A percentile compares a stretch with the other conserved stretches of the same genome.
These are phyloP conservation scores for Geotrichum cucujoidarum DNA, from an alignment of 1,139 yeast species.

Conservation along the genomic window DNA sequence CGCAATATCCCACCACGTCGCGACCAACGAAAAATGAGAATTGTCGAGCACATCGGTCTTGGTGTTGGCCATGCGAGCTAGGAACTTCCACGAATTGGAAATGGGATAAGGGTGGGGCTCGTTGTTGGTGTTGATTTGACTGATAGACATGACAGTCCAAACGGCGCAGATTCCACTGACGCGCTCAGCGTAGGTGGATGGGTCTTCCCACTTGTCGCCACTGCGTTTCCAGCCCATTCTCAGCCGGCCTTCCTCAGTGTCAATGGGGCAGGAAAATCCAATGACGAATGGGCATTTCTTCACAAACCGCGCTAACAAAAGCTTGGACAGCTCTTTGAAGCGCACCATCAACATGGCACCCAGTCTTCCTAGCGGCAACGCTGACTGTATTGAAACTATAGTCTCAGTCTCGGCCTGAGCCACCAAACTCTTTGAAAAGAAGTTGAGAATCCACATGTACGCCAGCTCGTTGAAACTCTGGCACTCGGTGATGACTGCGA, in stretches of 20 bases:
- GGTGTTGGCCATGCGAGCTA: slow-evolving; percentile 63
- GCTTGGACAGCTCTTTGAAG: slow-evolving; percentile 64
- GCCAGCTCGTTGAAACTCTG: slow-evolving; percentile 45
- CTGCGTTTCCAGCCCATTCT: slow-evolving; percentile 85
- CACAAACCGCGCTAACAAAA: slow-evolving; percentile 71
- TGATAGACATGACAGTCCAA: slow-evolving; percentile 63
- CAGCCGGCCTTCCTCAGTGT: slow-evolving; percentile 74
- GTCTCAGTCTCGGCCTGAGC: slow-evolving; percentile 94
- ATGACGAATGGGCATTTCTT: slow-evolving; percentile 87
- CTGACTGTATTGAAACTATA: slow-evolving; percentile 69
- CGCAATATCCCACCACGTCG: slow-evolving; percentile 91
- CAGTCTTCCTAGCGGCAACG: slow-evolving; percentile 72
- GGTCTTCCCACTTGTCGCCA: slow-evolving; percentile 68
- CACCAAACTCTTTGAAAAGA: slow-evolving; percentile 76
- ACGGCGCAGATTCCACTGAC: slow-evolving; percentile 79
- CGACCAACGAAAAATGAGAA: slow-evolving; percentile 65
- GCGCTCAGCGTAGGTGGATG: slow-evolving; percentile 71
- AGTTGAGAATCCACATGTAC: slow-evolving; percentile 70
- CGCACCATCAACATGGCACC: slow-evolving; percentile 50
- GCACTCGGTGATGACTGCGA: slow-evolving; percentile 46
- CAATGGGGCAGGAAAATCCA: slow-evolving; percentile 69
- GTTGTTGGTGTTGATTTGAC: slow-evolving; percentile 27
- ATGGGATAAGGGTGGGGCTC: slow-evolving; percentile 51
- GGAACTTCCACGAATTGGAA: slow-evolving; percentile 57
- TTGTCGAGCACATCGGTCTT: slow-evolving; percentile 42